Conservation (phyloP, 441 rosid genomes). For the Mallotus japonicus region DNA sequence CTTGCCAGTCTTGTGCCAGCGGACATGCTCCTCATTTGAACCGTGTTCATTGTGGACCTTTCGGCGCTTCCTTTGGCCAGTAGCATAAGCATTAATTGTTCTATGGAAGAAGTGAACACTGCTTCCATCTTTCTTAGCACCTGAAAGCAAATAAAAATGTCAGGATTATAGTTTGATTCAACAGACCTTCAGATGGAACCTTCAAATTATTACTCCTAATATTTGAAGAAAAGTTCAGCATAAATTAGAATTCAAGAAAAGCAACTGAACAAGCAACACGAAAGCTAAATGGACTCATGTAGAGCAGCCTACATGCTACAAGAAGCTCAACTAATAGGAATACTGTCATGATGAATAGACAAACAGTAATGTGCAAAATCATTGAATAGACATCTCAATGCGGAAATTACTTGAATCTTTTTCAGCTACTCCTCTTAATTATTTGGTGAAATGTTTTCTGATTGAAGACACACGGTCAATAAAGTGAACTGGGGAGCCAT, state of each 20-base stretch:
- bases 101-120: conserved; percentile 75
- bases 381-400: background rate
- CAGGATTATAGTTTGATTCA: background rate
- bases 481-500: background rate
- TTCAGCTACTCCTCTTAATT: background rate
- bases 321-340: background rate
- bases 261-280: background rate
- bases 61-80: conserved; percentile 91
- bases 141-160: conserved; percentile 35
- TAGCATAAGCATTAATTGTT: conserved; percentile 78
- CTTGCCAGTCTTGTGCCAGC: conserved; percentile 99
- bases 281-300: background rate
- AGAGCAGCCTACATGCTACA: background rate
- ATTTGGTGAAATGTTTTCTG: background rate
- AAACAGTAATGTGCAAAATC: background rate
- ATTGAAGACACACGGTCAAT: background rate
- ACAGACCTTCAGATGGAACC: background rate
- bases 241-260: background rate
- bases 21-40: conserved; percentile 52
- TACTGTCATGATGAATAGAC: background rate
- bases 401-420: background rate
- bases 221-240: background rate
- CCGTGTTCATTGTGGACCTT: conserved; percentile 49
- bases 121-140: conserved; percentile 83
- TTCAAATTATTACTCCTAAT: no score